Percentiles rank a stretch among this genome's conserved stretches.
These are phyloP conservation scores for Geotrichum bryndzae DNA, from an alignment of 1,139 yeast genomes.

Conservation along the genomic window DNA sequence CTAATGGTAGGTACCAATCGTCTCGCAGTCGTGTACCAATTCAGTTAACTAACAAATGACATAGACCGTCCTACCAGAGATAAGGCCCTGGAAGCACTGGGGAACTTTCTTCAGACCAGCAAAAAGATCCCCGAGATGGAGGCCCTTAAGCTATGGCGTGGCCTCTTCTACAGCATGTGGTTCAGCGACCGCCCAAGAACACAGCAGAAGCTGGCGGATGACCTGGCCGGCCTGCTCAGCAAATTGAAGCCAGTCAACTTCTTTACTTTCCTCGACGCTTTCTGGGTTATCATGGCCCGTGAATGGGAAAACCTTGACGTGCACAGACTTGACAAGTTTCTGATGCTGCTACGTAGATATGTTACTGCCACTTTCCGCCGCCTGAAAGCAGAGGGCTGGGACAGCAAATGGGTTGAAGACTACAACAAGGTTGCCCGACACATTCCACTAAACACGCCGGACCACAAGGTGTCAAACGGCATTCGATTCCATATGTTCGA, in stretches of 20 bases:
- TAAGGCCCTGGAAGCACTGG: constrained; percentile 64
- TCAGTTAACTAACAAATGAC: background rate
- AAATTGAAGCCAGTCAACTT: constrained; percentile 42
- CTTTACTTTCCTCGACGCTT: constrained; percentile 58
- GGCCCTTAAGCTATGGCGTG: constrained; percentile 85
- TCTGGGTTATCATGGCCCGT: constrained; percentile 71
- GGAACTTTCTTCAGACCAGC: constrained; percentile 47
- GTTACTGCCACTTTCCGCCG: constrained; percentile 59
- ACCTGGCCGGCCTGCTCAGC: constrained; percentile 55
- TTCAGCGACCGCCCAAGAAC: constrained; percentile 88
- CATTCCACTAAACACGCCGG: constrained; percentile 33
- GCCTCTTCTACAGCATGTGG: constrained; percentile 89
- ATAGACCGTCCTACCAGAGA: constrained; percentile 64
- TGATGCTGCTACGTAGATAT: constrained; percentile 72
- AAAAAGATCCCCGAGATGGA: constrained; percentile 47
- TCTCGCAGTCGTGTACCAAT: background rate
- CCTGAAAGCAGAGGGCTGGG: constrained; percentile 54
- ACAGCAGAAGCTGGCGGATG: constrained; percentile 76
- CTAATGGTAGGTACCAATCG: constrained; percentile 45
- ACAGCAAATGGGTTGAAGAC: constrained; percentile 41
- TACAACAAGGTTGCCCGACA: constrained; percentile 42
- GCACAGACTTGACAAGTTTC: constrained; percentile 79
- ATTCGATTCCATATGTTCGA: constrained; percentile 82
- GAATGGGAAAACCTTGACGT: constrained; percentile 81
- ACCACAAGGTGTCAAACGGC: constrained; percentile 58